Conservation (phyloP, 2,329 filamentous ascomycete genomes). For the Aspergillus piperis region DNA sequence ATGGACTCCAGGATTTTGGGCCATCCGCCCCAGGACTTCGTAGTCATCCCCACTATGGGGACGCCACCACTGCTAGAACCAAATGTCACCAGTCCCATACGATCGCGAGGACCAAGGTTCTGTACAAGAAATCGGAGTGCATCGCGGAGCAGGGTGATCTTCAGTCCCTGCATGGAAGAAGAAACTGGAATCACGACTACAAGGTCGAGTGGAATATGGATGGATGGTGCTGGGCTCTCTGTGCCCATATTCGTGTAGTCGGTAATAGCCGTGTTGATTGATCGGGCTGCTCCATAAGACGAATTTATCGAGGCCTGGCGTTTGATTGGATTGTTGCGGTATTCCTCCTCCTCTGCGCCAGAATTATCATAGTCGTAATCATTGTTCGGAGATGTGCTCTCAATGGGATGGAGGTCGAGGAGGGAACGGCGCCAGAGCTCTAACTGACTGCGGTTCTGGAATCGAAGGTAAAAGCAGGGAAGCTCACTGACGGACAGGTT, state of each 20-base stretch:
- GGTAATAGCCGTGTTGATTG: conserved; percentile 82
- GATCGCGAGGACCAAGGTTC: conserved; percentile 85
- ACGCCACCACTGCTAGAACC: conserved; percentile 92
- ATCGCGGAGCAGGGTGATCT: conserved; percentile 91
- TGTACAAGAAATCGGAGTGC: conserved; percentile 88
- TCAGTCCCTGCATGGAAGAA: conserved; percentile 98
- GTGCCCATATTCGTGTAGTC: conserved; percentile 78
- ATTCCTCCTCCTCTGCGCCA: conserved; percentile 86
- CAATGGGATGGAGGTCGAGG: conserved; percentile 75
- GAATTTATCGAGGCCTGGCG: conserved; percentile 82
- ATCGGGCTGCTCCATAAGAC: conserved; percentile 77
- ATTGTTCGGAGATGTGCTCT: conserved; percentile 62
- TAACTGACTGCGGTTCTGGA: conserved; percentile 74
- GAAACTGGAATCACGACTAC: conserved; percentile 97
- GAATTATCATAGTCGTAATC: conserved; percentile 80
- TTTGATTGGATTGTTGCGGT: conserved; percentile 60
- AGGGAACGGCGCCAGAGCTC: conserved; percentile 90
- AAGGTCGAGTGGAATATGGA: conserved; percentile 91
- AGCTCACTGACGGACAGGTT: conserved; percentile 89
- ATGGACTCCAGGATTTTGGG: conserved; percentile 81
- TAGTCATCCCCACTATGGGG: conserved; percentile 96
- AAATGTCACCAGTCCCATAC: conserved; percentile 97
- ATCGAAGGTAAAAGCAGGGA: conserved; percentile 90
- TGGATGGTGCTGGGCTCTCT: conserved; percentile 57
- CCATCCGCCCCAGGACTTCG: conserved; percentile 93